A percentile compares a stretch with the other conserved stretches of the same genome.
Evolutionary conservation across 2,329 filamentous ascomycete species (phyloP).

Genomic region (Penicillium sclerotigenum): DNA sequence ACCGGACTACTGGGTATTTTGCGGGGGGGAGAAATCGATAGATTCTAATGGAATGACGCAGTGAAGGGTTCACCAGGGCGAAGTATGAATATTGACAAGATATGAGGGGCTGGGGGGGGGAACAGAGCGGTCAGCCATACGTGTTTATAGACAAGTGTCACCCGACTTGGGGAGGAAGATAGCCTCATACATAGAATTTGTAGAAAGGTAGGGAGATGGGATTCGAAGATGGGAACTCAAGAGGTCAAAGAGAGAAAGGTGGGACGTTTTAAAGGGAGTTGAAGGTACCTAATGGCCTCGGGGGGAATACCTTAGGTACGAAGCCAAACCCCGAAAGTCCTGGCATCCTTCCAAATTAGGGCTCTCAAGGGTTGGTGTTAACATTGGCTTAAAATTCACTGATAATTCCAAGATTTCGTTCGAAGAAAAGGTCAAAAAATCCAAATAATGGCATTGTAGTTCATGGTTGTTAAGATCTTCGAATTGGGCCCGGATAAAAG

Average conservation of each 20-base stretch:
- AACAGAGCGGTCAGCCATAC: conserved; percentile 10
- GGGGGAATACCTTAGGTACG: background rate
- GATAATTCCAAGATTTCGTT: background rate
- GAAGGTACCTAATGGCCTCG: background rate
- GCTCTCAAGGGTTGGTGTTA: background rate
- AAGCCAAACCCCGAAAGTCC: background rate
- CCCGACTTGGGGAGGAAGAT: background rate
- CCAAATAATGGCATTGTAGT: background rate
- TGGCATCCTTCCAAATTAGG: too few species aligned
- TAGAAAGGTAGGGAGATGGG: background rate
- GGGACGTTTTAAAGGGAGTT: background rate
- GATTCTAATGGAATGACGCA: background rate
- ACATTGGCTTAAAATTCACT: background rate
- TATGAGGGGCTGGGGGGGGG: background rate
- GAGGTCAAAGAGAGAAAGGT: background rate
- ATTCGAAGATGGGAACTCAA: background rate
- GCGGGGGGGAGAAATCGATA: background rate
- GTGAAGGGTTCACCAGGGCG: background rate
- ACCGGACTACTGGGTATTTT: background rate
- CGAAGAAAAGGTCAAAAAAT: background rate
- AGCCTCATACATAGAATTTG: background rate
- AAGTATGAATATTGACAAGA: background rate
- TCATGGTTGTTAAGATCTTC: background rate
- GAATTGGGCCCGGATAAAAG: conserved; percentile 5
- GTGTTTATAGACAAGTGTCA: background rate